phyloP scores from a whole-genome alignment of 331 rosid genomes.

The Malus hybrid region DNA sequence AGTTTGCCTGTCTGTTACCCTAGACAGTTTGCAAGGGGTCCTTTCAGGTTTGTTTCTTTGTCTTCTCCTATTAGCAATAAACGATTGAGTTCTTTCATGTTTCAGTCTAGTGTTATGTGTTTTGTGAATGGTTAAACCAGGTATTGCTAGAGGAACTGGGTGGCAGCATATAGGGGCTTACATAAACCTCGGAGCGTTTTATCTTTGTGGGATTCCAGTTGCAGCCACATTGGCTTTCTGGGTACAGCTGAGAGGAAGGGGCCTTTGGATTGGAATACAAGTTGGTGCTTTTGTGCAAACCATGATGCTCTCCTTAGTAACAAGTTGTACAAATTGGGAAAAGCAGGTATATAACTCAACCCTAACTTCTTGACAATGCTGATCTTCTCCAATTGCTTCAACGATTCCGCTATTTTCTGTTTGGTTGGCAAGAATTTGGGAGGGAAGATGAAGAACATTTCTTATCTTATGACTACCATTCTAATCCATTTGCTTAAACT shows the following conservation, averaged over 20 bases:
- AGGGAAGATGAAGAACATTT: neutral
- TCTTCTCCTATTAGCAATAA: neutral
- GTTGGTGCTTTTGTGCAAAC: constrained; percentile 41
- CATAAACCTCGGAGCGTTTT: constrained; percentile 64
- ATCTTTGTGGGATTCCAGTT: constrained; percentile 73
- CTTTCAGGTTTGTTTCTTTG: constrained; percentile 41
- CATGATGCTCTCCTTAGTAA: constrained; percentile 31
- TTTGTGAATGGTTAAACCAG: constrained; percentile 17
- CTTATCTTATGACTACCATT: neutral
- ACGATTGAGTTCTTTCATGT: neutral
- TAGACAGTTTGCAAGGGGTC: constrained; percentile 59
- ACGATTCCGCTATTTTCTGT: too few relatives aligned
- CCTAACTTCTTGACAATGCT: neutral
- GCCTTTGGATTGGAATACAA: constrained; percentile 69
- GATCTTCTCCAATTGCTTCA: neutral
- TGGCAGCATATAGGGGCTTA: constrained; percentile 75
- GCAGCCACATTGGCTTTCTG: constrained; percentile 45
- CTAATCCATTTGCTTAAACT: neutral
- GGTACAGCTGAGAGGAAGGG: constrained; percentile 40
- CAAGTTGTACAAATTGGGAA: constrained; percentile 45
- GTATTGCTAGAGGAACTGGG: constrained; percentile 81
- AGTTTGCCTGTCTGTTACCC: constrained; percentile 39
- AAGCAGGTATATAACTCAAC: constrained; percentile 30
- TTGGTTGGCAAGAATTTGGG: neutral
- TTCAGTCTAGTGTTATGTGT: neutral